A percentile compares a stretch with the other conserved stretches of the same genome.
These are phyloP conservation scores for Cordyceps fumosorosea DNA, from an alignment of 2,329 filamentous ascomycete species.

Conservation along the genomic window DNA sequence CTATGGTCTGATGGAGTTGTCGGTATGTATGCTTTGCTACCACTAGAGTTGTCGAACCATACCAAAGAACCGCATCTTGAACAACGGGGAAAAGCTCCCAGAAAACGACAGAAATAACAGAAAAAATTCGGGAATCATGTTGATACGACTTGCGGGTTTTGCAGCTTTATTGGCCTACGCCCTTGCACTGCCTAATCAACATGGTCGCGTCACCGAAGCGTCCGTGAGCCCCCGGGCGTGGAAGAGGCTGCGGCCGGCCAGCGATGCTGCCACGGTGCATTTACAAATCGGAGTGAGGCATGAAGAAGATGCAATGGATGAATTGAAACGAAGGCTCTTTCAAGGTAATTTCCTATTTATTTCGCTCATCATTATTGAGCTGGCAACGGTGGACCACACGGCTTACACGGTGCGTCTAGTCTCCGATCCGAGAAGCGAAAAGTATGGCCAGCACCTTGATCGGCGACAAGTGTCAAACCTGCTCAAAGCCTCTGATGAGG, in stretches of 20 bases:
- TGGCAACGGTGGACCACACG: background rate
- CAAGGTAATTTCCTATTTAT: background rate
- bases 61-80: no score
- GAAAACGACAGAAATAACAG: background rate
- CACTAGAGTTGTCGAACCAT: no score
- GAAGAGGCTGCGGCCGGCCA: background rate
- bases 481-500: background rate
- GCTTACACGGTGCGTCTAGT: background rate
- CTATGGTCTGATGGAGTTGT: no score
- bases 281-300: slow-evolving; percentile 7
- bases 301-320: background rate
- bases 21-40: no score
- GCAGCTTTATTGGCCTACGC: background rate
- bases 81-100: background rate
- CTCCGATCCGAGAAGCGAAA: background rate
- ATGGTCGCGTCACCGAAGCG: background rate
- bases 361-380: no score
- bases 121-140: background rate
- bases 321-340: slow-evolving; percentile 1
- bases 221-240: background rate
- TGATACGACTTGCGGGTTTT: background rate
- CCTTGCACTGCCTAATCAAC: background rate
- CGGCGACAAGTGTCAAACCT: background rate
- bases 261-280: background rate
- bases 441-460: background rate